These are phyloP conservation scores for Strobilomyces echinocephalus DNA, from an alignment of 768 basidiomycete species.

Conservation along the genomic window DNA sequence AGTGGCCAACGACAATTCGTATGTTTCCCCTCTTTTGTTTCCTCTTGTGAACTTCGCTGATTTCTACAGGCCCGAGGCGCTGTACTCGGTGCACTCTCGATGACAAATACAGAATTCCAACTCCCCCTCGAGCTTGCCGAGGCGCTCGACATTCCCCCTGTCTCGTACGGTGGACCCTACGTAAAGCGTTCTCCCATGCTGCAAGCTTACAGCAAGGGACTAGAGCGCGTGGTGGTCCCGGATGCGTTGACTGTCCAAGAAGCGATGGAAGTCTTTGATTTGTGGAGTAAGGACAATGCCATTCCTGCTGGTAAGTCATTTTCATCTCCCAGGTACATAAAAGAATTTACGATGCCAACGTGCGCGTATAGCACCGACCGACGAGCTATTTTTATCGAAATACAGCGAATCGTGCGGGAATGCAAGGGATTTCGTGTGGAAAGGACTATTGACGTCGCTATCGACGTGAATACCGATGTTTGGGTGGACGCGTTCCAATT, in stretches of 20 bases:
- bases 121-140: constrained; percentile 61
- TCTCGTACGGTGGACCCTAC: constrained; percentile 48
- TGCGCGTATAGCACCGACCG: constrained; percentile 36
- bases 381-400: constrained; percentile 75
- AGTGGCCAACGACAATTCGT: constrained; percentile 68
- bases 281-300: constrained; percentile 65
- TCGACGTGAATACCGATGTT: constrained; percentile 12
- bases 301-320: constrained; percentile 43
- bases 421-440: constrained; percentile 72
- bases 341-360: background rate
- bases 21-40: constrained; percentile 27
- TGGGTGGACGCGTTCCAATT: background rate
- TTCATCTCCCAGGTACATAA: background rate
- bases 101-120: constrained; percentile 53
- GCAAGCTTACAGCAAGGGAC: constrained; percentile 49
- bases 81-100: constrained; percentile 65
- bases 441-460: constrained; percentile 44
- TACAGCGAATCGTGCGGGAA: constrained; percentile 78
- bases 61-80: constrained; percentile 57
- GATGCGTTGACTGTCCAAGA: constrained; percentile 59
- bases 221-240: constrained; percentile 49
- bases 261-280: constrained; percentile 68
- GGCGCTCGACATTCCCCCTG: constrained; percentile 46
- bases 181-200: constrained; percentile 48
- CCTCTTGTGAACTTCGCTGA: background rate